These are phyloP conservation scores for Maudiozyma humilis DNA, from an alignment of 1,139 yeast genomes.

Conservation along the genomic window DNA sequence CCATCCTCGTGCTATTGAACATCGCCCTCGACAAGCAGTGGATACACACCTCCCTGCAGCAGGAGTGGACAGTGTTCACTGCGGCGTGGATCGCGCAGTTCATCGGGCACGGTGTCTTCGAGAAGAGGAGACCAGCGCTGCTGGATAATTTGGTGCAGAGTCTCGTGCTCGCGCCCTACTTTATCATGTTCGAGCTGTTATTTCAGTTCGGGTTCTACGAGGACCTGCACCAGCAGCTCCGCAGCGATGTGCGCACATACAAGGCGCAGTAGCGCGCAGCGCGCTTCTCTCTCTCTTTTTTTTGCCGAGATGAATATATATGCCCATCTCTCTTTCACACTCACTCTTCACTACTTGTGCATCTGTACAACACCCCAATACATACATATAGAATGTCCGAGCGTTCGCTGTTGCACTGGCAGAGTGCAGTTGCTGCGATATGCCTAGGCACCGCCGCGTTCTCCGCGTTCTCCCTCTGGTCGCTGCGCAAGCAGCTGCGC, in stretches of 20 bases:
- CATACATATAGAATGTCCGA: background rate
- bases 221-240: constrained; percentile 48
- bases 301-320: too few species aligned
- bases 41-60: constrained; percentile 9
- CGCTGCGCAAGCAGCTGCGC: too few species aligned
- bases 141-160: constrained; percentile 79
- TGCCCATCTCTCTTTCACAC: background rate
- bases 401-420: background rate
- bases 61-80: constrained; percentile 35
- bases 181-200: constrained; percentile 71
- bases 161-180: constrained; percentile 81
- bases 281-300: too few species aligned
- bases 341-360: background rate
- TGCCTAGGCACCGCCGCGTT: constrained; percentile 2
- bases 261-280: background rate
- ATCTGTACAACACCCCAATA: background rate
- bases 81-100: constrained; percentile 79
- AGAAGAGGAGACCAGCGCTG: constrained; percentile 78
- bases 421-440: background rate
- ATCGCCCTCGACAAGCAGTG: constrained; percentile 15
- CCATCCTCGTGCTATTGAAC: constrained; percentile 28
- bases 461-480: constrained; percentile 2
- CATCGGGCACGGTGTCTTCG: constrained; percentile 79
- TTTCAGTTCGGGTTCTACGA: constrained; percentile 55
- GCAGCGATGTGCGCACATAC: constrained; percentile 13